A percentile compares a stretch with the other conserved stretches of the same genome.
Evolutionary conservation across 2,329 filamentous ascomycete species (phyloP).

Genomic region (Ceratocystis ficicola): DNA sequence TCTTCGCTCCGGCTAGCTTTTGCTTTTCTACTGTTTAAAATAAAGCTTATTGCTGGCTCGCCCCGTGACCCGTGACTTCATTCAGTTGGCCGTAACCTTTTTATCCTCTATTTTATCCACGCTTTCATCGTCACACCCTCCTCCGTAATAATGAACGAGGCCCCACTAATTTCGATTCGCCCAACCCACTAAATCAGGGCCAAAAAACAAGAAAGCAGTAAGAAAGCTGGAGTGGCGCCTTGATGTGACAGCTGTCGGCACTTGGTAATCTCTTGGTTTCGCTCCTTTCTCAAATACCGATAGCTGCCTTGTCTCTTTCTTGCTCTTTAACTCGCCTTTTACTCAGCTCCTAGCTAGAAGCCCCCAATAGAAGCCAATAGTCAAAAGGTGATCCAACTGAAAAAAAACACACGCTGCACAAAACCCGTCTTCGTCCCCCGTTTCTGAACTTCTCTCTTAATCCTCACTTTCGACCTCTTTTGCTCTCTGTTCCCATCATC

Average conservation of each 20-base stretch:
- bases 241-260: not conserved
- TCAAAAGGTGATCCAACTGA: slow-evolving; percentile 9
- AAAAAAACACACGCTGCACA: slow-evolving; percentile 5
- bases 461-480: not conserved
- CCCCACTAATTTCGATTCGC: not conserved
- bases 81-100: not conserved
- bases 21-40: not conserved
- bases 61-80: not conserved
- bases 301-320: slow-evolving; percentile 16
- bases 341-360: not conserved
- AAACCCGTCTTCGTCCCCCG: slow-evolving; percentile 2
- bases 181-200: not conserved
- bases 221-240: not conserved
- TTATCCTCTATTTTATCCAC: not conserved
- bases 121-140: not conserved
- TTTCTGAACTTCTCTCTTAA: slow-evolving; percentile 7
- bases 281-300: slow-evolving; percentile 8
- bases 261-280: not conserved
- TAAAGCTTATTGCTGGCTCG: not conserved
- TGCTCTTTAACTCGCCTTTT: slow-evolving; percentile 17
- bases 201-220: not conserved
- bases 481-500: not conserved
- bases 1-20: not conserved
- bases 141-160: not conserved
- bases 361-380: slow-evolving; percentile 1